Base-by-base conservation (phyloP, 305 asterid genomes). In the Withania somnifera region DNA sequence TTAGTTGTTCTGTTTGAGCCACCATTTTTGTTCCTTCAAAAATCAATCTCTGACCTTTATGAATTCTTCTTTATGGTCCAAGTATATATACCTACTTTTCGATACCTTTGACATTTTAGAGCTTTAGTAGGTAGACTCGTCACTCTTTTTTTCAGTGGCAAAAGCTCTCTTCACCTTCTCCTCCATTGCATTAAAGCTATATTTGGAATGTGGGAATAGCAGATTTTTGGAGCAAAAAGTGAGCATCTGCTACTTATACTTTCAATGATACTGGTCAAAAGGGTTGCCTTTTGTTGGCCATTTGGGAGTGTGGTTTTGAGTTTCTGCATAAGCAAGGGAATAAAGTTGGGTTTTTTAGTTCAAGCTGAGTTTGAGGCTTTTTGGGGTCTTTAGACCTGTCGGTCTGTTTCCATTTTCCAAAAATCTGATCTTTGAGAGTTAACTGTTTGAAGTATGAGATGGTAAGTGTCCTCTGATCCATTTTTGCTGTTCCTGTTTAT, bases 71-170 rank as follows among this genome's bases (percentile, higher is more conserved):
- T 60, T 32, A 14, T 40, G 24, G 78, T 15, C 78, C 78, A 30
- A 68, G 82, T 80, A 83, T 68, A 80, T 19, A 17, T 32, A 84
- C 82, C 89, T 71, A 78, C 89, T 86, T 89, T 84, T 83, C 61
- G 67, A 34, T 79, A 50, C 60, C 83, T 89, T 88, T 85, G 95
- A 91, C 94, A 86, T 85, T 87, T 77, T 34, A 3, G 81, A 67
- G 71, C 63, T 40, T 80, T 63, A 47, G n/a, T n/a, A n/a, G 79
- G 82, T 22, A 47, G 85, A 90, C 90, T 88, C 87, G 85, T 86
- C 34, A 61, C 77, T 67, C 86, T 88, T 82, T 86, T 87, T 92
- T 92, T 82, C 84, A 89, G 88, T 82, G 89, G 87, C 85, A 83
- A 85, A 88, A 82, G 24, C 82, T 68, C 42, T 61, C 75, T 64